Conservation (phyloP, 495 filamentous ascomycete genomes). For the Letharia columbiana region DNA sequence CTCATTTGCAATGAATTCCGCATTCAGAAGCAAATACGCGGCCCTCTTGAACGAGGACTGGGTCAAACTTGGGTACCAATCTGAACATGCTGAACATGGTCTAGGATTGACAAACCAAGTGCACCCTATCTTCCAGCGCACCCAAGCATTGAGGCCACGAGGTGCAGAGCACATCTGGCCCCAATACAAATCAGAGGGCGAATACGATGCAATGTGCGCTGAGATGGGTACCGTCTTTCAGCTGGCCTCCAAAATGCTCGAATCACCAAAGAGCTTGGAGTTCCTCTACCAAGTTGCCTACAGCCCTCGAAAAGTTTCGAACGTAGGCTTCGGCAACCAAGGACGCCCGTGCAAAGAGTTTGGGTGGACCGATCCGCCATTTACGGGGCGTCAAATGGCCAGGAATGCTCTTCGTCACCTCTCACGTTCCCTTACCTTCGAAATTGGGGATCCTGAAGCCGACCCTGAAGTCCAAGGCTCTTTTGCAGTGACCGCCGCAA, state of each 20-base stretch:
- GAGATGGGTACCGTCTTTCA: conserved; percentile 1
- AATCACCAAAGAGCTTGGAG: conserved; percentile 6
- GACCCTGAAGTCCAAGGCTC: neutral
- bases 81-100: neutral
- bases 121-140: conserved; percentile 5
- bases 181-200: neutral
- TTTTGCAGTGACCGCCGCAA: neutral
- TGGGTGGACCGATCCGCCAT: neutral
- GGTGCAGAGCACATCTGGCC: conserved; percentile 6
- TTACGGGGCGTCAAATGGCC: neutral
- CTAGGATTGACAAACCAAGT: neutral
- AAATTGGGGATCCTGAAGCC: neutral
- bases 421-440: conserved; percentile 1
- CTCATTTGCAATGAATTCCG: neutral
- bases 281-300: conserved; percentile 5
- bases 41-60: conserved; percentile 2
- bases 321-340: neutral
- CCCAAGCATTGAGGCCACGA: neutral
- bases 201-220: neutral
- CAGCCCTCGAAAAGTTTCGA: neutral
- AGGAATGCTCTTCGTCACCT: conserved; percentile 1
- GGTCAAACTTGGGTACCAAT: conserved; percentile 1
- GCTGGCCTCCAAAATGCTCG: conserved; percentile 7
- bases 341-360: conserved; percentile 2
- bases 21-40: neutral